Base-by-base conservation (phyloP, 139 green algal species). In the Chlorella sp. region DNA sequence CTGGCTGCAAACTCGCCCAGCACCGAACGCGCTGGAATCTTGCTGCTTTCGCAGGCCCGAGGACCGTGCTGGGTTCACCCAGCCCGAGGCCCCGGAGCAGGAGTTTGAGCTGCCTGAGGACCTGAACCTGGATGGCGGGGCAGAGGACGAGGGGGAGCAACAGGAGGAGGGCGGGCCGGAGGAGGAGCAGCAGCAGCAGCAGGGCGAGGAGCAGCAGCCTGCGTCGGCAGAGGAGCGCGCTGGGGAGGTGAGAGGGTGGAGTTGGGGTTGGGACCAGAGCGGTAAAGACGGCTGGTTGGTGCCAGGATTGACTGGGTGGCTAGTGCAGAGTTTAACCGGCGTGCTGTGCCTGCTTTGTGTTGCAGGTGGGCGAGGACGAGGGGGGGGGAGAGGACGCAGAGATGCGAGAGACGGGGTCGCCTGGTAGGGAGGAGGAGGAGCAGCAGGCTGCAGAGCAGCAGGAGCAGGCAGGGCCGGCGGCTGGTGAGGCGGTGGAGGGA, bases 91-190 rank as follows among this genome's bases (percentile, higher is more conserved):
- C 1, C 58, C 69, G 1, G 84, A 94, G 36, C 79, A 90, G 73
- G 92, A 96, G 68, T 73, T 97, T 48, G 71, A 94, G 62, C 83
- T 97, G 79, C 92, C 93, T 19, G 83, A 89, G 31, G 87, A 96
- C 29, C 71, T 97, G 71, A 94, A 92, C 58, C 79, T 97, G 77
- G 92, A 98, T 69, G 95, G 84, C 17, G 85, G 66, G 8, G 87
- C 89, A 31, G 67, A 27, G 38, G 59, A 60, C 19, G 56, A 61
- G 33, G 74, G 66, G 50, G 74, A 77, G 46, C 56, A 76, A 48
- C 31, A 58, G 46, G 60, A 63, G 45, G 73, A 74, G 67, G 65
- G 45, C 19, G 67, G 67, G 29, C 71, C 55, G 0, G 74, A 73
- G n/a, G 82, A 74, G 21, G 78, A 76, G 38, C 72, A 79, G 35